Evolutionary conservation across 352 stramenopile genomes (phyloP), one percentile per base, ranked within the genome.

Genomic region (Pythium volutum): DNA sequence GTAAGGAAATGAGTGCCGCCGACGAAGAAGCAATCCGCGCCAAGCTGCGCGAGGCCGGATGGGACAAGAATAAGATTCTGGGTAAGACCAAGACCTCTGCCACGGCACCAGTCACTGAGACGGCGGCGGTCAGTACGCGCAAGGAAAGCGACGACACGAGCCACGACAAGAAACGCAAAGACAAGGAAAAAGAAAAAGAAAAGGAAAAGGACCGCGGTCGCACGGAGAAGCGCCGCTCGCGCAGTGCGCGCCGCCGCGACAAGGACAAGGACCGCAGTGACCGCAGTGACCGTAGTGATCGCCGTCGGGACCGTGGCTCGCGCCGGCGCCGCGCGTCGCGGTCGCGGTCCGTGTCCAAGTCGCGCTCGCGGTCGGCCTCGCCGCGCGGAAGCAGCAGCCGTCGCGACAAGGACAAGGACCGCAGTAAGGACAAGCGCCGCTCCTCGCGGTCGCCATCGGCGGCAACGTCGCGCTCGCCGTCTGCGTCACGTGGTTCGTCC

Each of bases 21-120:
- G 73, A 87, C 26, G 84, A 93, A 55, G 78, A 88, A 29, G 69
- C 75, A 29, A 91, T 91, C 45, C 81, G 84, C 25, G 84, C 77
- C 20, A 86, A 90, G 67, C 69, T 91, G 41, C 81, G 79, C 38
- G 76, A 87, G 41, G 77, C 79, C 39, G 79, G 84, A 1, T 88
- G 79, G 76, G 79, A 89, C 55, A 93, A 88, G 59, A 77, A 73
- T 20, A 70, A 69, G 48, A 34, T 62, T 18, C 38, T 63, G 42
- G 73, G 71, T 18, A 51, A 29, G 27, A 61, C 16, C 42, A 62
- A 62, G 60, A 55, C 6, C 29, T 22, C 34, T 43, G 75, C 27
- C 66, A 62, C 48, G 48, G 64, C n/a, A 64, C 63, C 23, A 27
- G 15, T n/a, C 51, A 57, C 22, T 57, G 74, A 15, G 58, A 68